Evolutionary conservation across 257 asterid genomes (phyloP).

Genomic region (Nicotiana noctiflora): DNA sequence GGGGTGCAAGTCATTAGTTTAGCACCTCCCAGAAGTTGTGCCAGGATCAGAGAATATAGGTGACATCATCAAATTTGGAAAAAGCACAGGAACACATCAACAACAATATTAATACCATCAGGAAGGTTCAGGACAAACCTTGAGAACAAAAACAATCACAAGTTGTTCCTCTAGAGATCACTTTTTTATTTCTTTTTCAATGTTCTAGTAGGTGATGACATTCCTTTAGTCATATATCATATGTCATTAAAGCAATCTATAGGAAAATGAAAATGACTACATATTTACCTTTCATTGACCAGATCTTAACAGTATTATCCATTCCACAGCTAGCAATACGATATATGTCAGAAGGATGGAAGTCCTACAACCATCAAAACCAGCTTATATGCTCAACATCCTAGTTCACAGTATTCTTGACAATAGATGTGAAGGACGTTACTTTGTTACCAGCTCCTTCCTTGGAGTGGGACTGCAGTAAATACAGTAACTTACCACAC

Average conservation of each 20-base stretch:
- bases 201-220: not conserved
- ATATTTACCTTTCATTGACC: slow-evolving; percentile 90
- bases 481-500: slow-evolving; percentile 59
- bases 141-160: not conserved
- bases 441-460: not conserved
- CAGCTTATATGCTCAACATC: slow-evolving; percentile 12
- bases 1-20: not conserved
- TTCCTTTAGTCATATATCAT: not conserved
- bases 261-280: not conserved
- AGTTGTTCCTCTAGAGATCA: not conserved
- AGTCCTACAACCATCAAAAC: slow-evolving; percentile 52
- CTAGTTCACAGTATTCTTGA: not conserved
- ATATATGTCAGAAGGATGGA: slow-evolving; percentile 91
- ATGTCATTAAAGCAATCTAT: not conserved
- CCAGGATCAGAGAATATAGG: not conserved
- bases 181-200: not conserved
- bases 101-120: not conserved
- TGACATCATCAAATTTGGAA: not conserved
- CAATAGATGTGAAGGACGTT: not conserved
- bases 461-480: not conserved
- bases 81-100: not conserved
- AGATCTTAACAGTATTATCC: slow-evolving; percentile 94
- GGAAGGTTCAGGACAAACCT: not conserved
- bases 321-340: slow-evolving; percentile 98
- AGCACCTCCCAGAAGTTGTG: not conserved